phyloP scores from a whole-genome alignment of 1,284 basidiomycete genomes.

The Heterobasidion occidentale region DNA sequence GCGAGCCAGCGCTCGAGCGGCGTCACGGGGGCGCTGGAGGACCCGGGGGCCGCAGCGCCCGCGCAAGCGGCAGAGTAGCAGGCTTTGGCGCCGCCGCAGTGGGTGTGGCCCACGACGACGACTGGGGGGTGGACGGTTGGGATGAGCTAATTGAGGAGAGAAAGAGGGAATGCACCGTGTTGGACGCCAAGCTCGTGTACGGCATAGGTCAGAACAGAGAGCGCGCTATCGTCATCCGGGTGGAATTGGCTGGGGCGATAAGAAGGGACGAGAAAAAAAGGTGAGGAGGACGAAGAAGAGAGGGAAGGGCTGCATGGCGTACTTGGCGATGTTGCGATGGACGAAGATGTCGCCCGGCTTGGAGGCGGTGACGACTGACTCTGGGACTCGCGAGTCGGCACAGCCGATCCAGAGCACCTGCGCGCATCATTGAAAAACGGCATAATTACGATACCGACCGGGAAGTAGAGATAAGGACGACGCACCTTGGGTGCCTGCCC shows the following conservation, averaged over 20 bases:
- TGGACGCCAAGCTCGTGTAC: slow-evolving; percentile 73
- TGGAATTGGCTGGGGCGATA: slow-evolving; percentile 56
- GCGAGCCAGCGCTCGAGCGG: slow-evolving; percentile 68
- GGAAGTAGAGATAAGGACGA: not conserved
- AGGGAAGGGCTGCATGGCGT: slow-evolving; percentile 10
- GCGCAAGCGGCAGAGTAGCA: slow-evolving; percentile 40
- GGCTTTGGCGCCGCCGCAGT: slow-evolving; percentile 63
- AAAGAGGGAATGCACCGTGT: slow-evolving; percentile 56
- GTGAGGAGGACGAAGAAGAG: not conserved
- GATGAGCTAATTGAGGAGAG: slow-evolving; percentile 19
- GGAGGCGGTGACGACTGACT: slow-evolving; percentile 25
- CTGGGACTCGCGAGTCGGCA: slow-evolving; percentile 40
- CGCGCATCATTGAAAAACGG: not conserved
- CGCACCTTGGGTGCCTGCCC: slow-evolving; percentile 69
- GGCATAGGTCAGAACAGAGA: slow-evolving; percentile 79
- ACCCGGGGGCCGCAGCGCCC: slow-evolving; percentile 25
- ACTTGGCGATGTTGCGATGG: slow-evolving; percentile 45
- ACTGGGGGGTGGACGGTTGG: slow-evolving; percentile 34
- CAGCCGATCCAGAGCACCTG: slow-evolving; percentile 51
- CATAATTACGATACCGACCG: not conserved
- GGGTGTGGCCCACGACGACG: slow-evolving; percentile 74
- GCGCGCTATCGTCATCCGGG: slow-evolving; percentile 68
- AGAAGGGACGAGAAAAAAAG: not conserved
- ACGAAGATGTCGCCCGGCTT: slow-evolving; percentile 44
- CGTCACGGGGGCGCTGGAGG: slow-evolving; percentile 30